Conservation (phyloP, 225 moss, liverwort and hornwort genomes). For the Thuidium tamariscinum region DNA sequence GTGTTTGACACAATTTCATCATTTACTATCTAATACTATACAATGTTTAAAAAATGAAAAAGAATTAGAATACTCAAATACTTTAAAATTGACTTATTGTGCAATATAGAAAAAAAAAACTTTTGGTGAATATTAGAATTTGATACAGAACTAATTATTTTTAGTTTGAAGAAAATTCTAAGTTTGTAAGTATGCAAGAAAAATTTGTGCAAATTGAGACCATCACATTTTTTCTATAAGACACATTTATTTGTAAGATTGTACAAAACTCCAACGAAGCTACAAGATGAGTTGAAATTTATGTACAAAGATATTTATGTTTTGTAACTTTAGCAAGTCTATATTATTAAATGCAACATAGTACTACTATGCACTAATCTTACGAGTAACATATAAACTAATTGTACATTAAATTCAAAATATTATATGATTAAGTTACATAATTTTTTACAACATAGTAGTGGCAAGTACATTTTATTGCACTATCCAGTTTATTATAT, state of each 20-base stretch:
- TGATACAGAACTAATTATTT: too few species aligned
- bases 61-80: too few species aligned
- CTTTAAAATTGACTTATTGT: too few species aligned
- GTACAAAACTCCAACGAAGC: background rate
- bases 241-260: background rate
- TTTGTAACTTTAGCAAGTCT: too few species aligned
- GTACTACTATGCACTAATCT: background rate
- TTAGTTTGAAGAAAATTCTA: too few species aligned
- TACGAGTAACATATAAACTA: background rate
- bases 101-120: too few species aligned
- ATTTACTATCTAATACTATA: too few species aligned
- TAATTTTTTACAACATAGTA: background rate
- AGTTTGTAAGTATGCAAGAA: too few species aligned
- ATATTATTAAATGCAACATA: background rate
- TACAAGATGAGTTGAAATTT: background rate
- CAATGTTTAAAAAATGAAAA: too few species aligned
- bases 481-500: background rate
- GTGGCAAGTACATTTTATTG: background rate
- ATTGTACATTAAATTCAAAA: background rate
- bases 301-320: background rate
- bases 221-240: accelerated
- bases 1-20: too few species aligned
- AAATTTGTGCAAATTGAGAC: too few species aligned
- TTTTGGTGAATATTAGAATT: too few species aligned
- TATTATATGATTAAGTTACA: background rate